A percentile compares a stretch with the other conserved stretches of the same genome.
Conservation (phyloP, 805 yeast species). For the Wickerhamomyces xylosicus region DNA sequence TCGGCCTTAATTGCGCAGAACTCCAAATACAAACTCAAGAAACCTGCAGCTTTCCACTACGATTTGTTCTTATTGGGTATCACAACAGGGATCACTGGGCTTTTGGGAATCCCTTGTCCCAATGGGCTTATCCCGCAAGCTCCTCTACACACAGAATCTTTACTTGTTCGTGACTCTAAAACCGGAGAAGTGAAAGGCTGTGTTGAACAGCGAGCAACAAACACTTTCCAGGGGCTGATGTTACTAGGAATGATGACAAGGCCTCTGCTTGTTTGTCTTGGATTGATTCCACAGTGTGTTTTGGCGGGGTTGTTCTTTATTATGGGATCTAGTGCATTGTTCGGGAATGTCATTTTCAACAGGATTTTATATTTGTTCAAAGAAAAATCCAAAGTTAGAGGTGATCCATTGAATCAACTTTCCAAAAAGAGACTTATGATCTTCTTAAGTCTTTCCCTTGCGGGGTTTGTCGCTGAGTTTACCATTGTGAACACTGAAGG, state of each 20-base stretch:
- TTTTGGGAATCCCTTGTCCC: constrained; percentile 90
- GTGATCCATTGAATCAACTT: constrained; percentile 21
- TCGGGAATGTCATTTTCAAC: constrained; percentile 53
- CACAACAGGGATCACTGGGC: constrained; percentile 80
- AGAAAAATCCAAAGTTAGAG: constrained; percentile 3
- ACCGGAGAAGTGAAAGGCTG: constrained; percentile 27
- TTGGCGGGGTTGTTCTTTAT: constrained; percentile 86
- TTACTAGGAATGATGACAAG: constrained; percentile 83
- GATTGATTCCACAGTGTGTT: constrained; percentile 85
- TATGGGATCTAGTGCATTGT: constrained; percentile 80
- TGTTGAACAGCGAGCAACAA: constrained; percentile 85
- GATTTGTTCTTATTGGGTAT: constrained; percentile 79
- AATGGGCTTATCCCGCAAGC: constrained; percentile 97
- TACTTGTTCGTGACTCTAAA: constrained; percentile 38
- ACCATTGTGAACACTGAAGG: constrained; percentile 80
- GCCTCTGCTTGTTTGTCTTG: constrained; percentile 74
- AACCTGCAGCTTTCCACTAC: constrained; percentile 90
- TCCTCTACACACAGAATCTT: constrained; percentile 78
- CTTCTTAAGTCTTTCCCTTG: constrained; percentile 46
- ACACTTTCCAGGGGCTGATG: constrained; percentile 74
- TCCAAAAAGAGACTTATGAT: constrained; percentile 30
- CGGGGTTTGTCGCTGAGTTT: constrained; percentile 73
- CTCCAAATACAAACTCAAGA: constrained; percentile 65
- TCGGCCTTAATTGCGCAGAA: constrained; percentile 90
- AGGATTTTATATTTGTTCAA: constrained; percentile 42